Evolutionary conservation across 1,139 yeast genomes (phyloP).

Genomic region (Saccharomyces uvarum): DNA sequence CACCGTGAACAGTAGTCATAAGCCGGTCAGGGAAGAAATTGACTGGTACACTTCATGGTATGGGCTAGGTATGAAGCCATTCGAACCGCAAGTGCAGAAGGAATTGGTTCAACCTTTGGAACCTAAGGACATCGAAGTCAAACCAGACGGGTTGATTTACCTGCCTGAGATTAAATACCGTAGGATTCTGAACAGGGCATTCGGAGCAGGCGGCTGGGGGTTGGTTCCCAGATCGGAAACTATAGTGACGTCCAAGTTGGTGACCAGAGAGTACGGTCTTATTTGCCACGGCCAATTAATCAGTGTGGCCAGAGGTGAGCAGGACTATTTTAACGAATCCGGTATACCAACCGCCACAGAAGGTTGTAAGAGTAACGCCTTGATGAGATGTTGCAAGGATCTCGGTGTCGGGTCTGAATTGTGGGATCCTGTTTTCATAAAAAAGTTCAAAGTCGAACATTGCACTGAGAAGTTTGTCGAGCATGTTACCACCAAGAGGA

Average conservation of each 20-base stretch:
- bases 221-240: conserved; percentile 89
- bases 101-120: conserved; percentile 53
- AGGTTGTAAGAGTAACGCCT: conserved; percentile 92
- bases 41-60: conserved; percentile 73
- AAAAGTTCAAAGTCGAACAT: conserved; percentile 62
- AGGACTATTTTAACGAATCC: conserved; percentile 78
- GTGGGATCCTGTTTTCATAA: conserved; percentile 92
- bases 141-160: conserved; percentile 88
- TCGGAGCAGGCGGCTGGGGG: conserved; percentile 99
- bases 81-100: conserved; percentile 51
- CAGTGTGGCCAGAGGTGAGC: conserved; percentile 92
- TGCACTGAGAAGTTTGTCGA: conserved; percentile 86
- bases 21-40: conserved; percentile 9
- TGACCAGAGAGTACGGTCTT: conserved; percentile 86
- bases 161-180: conserved; percentile 93
- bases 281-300: conserved; percentile 84
- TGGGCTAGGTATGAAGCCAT: conserved; percentile 77
- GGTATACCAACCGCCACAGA: conserved; percentile 94
- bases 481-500: conserved; percentile 70
- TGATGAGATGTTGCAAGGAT: conserved; percentile 97
- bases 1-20: neutral
- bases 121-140: conserved; percentile 75
- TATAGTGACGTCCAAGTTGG: conserved; percentile 51
- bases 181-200: conserved; percentile 76
- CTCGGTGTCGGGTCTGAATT: conserved; percentile 92